Evolutionary conservation across 805 yeast species (phyloP).

Genomic region (Yamadazyma ubonensis): DNA sequence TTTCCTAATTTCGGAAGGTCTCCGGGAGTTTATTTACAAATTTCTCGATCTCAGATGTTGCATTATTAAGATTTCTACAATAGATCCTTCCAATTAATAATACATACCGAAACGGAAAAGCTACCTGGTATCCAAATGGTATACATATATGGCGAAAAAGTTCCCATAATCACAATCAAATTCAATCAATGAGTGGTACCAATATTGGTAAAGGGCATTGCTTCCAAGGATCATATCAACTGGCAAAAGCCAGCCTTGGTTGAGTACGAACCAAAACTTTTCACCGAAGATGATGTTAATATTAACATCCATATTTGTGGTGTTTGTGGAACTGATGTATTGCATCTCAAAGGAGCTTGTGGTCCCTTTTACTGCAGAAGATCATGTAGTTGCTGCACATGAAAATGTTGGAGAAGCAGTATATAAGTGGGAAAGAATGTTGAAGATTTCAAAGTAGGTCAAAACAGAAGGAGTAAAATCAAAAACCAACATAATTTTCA

Average conservation of each 20-base stretch:
- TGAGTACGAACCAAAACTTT: slow-evolving; percentile 11
- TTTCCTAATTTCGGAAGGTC: too few relatives aligned
- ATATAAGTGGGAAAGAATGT: slow-evolving; percentile 60
- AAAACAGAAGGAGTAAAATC: slow-evolving; percentile 75
- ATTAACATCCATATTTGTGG: slow-evolving; percentile 51
- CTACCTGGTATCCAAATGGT: too few relatives aligned
- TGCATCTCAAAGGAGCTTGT: slow-evolving; percentile 55
- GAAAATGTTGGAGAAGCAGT: slow-evolving; percentile 63
- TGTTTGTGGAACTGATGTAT: slow-evolving; percentile 63
- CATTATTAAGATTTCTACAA: too few relatives aligned
- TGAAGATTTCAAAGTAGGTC: slow-evolving; percentile 55
- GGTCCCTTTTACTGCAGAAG: slow-evolving; percentile 27
- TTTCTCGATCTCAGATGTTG: too few relatives aligned
- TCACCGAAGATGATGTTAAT: slow-evolving; percentile 9
- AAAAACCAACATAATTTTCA: too few relatives aligned
- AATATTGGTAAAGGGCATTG: slow-evolving; percentile 9
- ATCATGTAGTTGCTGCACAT: slow-evolving; percentile 52
- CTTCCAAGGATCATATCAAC: slow-evolving; percentile 3
- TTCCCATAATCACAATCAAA: not conserved
- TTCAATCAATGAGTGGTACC: slow-evolving; percentile 9
- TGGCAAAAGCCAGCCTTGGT: slow-evolving; percentile 8
- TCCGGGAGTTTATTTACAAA: too few relatives aligned
- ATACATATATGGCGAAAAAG: too few relatives aligned
- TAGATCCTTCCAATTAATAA: too few relatives aligned
- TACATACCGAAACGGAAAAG: too few relatives aligned